Conservation (phyloP, 2,329 filamentous ascomycete species). For the Ascochyta pisi region DNA sequence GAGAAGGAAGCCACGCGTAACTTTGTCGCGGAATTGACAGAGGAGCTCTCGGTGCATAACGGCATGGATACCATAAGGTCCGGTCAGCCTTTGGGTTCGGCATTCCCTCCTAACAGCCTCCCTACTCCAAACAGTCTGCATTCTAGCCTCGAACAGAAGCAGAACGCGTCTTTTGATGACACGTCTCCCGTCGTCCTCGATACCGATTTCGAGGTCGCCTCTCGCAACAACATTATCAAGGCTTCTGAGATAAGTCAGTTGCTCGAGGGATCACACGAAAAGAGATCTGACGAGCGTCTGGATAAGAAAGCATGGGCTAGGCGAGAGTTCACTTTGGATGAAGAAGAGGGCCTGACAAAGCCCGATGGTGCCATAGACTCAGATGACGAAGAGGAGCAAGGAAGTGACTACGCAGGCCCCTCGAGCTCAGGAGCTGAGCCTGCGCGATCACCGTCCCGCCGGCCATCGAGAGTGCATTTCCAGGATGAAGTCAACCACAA, state of each 20-base stretch:
- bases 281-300: slow-evolving; percentile 30
- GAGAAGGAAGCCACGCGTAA: slow-evolving; percentile 90
- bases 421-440: slow-evolving; percentile 8
- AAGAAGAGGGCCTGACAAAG: slow-evolving; percentile 73
- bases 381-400: slow-evolving; percentile 13
- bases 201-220: slow-evolving; percentile 32
- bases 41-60: slow-evolving; percentile 71
- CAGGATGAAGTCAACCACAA: slow-evolving; percentile 76
- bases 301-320: slow-evolving; percentile 74
- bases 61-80: slow-evolving; percentile 51
- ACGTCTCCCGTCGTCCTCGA: slow-evolving; percentile 32
- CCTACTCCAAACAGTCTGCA: slow-evolving; percentile 26
- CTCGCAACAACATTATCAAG: slow-evolving; percentile 25
- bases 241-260: slow-evolving; percentile 19
- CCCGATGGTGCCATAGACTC: slow-evolving; percentile 29
- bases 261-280: slow-evolving; percentile 2
- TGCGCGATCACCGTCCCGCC: slow-evolving; percentile 64
- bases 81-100: slow-evolving; percentile 55
- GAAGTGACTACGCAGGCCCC: slow-evolving; percentile 5
- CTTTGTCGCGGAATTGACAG: slow-evolving; percentile 75
- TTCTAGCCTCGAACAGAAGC: slow-evolving; percentile 40
- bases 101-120: slow-evolving; percentile 50
- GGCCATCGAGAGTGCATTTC: slow-evolving; percentile 81
- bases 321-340: slow-evolving; percentile 81
- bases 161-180: slow-evolving; percentile 39